Conservation (phyloP, 1,284 basidiomycete species). For the Trametes sp. region DNA sequence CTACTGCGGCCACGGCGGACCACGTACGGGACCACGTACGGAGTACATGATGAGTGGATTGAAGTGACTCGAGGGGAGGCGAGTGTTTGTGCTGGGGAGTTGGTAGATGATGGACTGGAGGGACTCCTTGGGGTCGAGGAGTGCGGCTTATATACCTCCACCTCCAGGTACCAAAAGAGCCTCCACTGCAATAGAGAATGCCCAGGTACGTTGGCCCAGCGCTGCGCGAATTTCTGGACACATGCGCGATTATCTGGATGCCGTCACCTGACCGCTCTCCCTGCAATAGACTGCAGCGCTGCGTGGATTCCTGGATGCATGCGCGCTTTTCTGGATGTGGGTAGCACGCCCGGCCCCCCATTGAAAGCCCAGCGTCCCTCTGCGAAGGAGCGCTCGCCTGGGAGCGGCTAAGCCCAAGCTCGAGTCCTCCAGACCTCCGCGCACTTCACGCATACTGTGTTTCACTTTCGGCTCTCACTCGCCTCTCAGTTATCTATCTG, state of each 20-base stretch:
- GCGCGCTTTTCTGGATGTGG: slow-evolving; percentile 21
- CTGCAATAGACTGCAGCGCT: no score
- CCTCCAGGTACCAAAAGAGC: slow-evolving; percentile 14
- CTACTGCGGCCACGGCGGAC: background rate
- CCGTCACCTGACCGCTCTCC: no score
- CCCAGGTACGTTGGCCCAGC: slow-evolving; percentile 18
- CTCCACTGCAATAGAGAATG: slow-evolving; percentile 23
- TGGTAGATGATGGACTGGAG: slow-evolving; percentile 20
- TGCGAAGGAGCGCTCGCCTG: no score
- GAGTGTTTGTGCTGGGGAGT: slow-evolving; percentile 16
- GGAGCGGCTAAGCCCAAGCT: no score
- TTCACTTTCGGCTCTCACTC: no score
- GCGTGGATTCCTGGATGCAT: no score
- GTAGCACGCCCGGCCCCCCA: no score
- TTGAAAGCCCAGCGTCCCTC: no score
- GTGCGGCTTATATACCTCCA: slow-evolving; percentile 25
- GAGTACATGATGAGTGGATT: slow-evolving; percentile 24
- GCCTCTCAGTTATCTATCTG: no score
- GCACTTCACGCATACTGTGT: no score
- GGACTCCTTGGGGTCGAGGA: background rate
- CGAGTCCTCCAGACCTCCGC: no score
- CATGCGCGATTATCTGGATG: no score
- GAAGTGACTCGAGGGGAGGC: slow-evolving; percentile 10
- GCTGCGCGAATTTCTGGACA: slow-evolving; percentile 28
- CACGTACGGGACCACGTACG: slow-evolving; percentile 21